Base-by-base conservation (phyloP, 139 green algal genomes). In the Tetraselmis striata region DNA sequence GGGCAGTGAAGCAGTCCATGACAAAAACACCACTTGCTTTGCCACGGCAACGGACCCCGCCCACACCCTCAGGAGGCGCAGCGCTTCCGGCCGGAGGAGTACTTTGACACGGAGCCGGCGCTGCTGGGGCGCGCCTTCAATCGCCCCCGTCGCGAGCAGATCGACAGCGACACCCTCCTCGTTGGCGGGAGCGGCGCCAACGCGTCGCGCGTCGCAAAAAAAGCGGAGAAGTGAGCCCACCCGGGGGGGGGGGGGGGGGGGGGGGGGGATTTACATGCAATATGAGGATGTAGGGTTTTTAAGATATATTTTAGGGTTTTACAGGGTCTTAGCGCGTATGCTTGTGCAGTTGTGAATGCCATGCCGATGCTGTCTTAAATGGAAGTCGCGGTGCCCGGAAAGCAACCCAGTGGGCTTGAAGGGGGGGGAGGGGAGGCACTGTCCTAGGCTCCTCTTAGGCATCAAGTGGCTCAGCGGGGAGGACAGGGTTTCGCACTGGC, bases 41-140 rank as follows among this genome's bases (percentile, higher is more conserved):
- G n/a, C n/a, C n/a, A n/a, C n/a, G n/a, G n/a, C n/a, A n/a, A n/a
- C n/a, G n/a, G n/a, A n/a, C n/a, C n/a, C n/a, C n/a, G n/a, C n/a
- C n/a, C n/a, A n/a, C n/a, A n/a, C n/a, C n/a, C 87, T 59, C 67
- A 77, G 30, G 88, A 92, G 30, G 87, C 84, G 28, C 76, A 84
- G 2, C 24, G 28, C 0, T 98, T 98, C 82, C 83, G 91, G 45
- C 79, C 94, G 0, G 87, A 82, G 0, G 78, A 85, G 29, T 91
- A 95, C 85, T 97, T 98, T 84, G 90, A 97, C 85, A 98, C 93
- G 0, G 88, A 90, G 0, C 82, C 80, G 11, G 88, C 95, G 81
- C 88, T 98, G 77, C 84, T 98, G 25, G 83, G 80, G 1, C 91
- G 94, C 25, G 76, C 87, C 25, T 96, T 92, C 89, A 98, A 98